A percentile compares a stretch with the other conserved stretches of the same genome.
These are phyloP conservation scores for Vaccinium myrtillus DNA, from an alignment of 148 eudicot genomes.

Conservation along the genomic window DNA sequence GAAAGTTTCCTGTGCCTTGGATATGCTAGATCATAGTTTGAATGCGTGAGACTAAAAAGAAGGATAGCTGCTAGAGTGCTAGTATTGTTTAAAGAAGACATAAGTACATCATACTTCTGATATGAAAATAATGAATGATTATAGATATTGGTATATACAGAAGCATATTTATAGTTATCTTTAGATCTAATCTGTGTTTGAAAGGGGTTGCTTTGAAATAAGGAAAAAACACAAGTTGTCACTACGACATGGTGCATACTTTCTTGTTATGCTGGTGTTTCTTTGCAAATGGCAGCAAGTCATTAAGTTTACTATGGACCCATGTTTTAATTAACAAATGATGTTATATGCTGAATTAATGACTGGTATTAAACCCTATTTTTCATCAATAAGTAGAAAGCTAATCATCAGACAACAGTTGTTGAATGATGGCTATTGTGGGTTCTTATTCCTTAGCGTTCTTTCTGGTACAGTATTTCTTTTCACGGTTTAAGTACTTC, in stretches of 20 bases:
- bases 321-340: not conserved
- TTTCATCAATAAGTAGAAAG: not conserved
- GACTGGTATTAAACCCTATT: no score
- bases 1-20: not conserved
- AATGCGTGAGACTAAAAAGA: not conserved
- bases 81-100: no score
- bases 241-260: not conserved
- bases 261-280: not conserved
- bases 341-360: no score
- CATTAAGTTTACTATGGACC: not conserved
- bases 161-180: not conserved
- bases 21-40: not conserved
- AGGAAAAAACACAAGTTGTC: not conserved
- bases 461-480: not conserved
- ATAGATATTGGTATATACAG: conserved; percentile 23
- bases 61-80: no score
- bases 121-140: no score
- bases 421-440: not conserved
- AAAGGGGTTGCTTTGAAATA: not conserved
- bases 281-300: not conserved
- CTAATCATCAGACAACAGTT: not conserved
- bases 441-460: not conserved
- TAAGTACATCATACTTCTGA: no score
- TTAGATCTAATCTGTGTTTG: not conserved
- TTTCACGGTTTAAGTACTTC: not conserved